Evolutionary conservation across 2,329 filamentous ascomycete genomes (phyloP), one percentile per base, ranked within the genome.

Genomic region (Aspergillus persii): DNA sequence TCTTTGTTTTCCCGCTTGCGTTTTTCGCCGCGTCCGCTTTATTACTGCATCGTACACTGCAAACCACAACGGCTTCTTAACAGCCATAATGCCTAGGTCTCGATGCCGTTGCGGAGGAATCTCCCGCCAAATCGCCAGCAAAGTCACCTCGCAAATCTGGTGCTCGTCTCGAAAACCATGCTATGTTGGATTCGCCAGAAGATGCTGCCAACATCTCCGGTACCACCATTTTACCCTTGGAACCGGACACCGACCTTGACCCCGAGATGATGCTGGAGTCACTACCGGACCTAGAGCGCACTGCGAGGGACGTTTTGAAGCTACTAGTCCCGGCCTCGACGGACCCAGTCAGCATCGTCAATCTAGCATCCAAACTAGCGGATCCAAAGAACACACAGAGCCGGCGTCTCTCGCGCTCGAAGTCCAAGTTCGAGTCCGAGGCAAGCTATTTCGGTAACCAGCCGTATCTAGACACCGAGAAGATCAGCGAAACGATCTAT

Each of bases 201-300:
- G 72, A 70, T 50, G 62, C 65, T 39, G 63, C 57, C 54, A 71
- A 74, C 54, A 69, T 76, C 47, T 74, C 74, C 15, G 74, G 74
- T 3, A 74, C 71, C 6, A 77, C 74, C 1, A 65, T 74, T 33
- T 57, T 69, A 23, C 63, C 61, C 18, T 67, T 65, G n/a, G 74
- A 73, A 8, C 67, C 69, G 0, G 68, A 72, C 4, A 57, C 62
- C 4, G 67, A 71, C 4, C 57, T 76, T 6, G 73, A 80, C 50
- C 62, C 65, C 4, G 63, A 74, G 7, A 66, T 73, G 46, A 73
- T 79, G 65, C 62, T 76, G 3, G 76, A 80, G 52, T 66, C 68
- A 9, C 69, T 81, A 6, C 74, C 73, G 23, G 72, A 76, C 29
- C 68, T 80, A 4, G 71, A 75, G 26, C 58, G 67, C 44, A 64